These are phyloP conservation scores for Picea glauca DNA, from an alignment of 75 land plant genomes.

Conservation along the genomic window DNA sequence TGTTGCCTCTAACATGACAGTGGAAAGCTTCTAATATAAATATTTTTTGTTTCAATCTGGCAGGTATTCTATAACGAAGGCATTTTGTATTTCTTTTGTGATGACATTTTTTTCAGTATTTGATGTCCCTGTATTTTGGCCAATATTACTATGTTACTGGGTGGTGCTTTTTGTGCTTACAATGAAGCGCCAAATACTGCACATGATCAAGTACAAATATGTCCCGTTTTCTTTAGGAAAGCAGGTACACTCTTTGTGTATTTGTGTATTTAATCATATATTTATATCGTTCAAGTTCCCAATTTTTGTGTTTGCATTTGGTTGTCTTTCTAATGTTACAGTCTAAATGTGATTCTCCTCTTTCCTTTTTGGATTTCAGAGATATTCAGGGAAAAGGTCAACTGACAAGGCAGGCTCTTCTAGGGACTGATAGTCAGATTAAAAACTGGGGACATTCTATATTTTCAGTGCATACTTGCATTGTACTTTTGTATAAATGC, in stretches of 20 bases:
- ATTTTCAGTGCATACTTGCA: too few species aligned
- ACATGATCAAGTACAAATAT: slow-evolving; percentile 74
- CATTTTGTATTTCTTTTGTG: slow-evolving; percentile 55
- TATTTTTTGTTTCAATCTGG: neutral
- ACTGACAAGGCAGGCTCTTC: slow-evolving; percentile 6
- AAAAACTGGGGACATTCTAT: too few species aligned
- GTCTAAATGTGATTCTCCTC: neutral
- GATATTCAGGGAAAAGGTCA: slow-evolving; percentile 2
- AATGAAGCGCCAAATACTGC: slow-evolving; percentile 81
- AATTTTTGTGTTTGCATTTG: neutral
- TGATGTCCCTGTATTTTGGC: slow-evolving; percentile 87
- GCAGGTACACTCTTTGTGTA: slow-evolving; percentile 24
- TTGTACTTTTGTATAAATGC: too few species aligned
- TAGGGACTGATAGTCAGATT: slow-evolving; percentile 1
- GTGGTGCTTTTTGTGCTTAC: slow-evolving; percentile 73
- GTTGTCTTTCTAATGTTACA: neutral
- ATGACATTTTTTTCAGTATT: slow-evolving; percentile 68
- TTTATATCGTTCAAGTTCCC: neutral
- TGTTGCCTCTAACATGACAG: too few species aligned
- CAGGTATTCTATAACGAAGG: slow-evolving; percentile 82
- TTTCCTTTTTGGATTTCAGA: neutral
- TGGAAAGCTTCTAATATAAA: too few species aligned
- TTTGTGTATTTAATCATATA: neutral
- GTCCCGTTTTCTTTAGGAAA: slow-evolving; percentile 67
- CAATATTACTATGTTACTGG: slow-evolving; percentile 69